Base-by-base conservation (phyloP, 176 grass and related monocot species). In the Guadua angustifolia region DNA sequence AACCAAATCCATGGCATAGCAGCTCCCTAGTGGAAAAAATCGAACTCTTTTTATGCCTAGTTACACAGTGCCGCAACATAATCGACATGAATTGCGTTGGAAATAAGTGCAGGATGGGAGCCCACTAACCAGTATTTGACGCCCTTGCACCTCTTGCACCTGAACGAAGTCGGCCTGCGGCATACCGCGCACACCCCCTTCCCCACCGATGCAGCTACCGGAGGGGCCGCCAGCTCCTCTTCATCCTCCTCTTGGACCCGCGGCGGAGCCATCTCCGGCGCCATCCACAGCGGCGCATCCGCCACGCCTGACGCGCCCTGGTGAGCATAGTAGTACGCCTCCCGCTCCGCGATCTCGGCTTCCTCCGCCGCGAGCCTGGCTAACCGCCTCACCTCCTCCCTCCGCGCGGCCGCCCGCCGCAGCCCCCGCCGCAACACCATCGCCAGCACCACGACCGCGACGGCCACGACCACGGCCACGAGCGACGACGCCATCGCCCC, bases 91-190 rank as follows among this genome's bases (percentile, higher is more conserved):
- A 90, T 73, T 78, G n/a, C 68, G 24, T 44, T 33, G 29, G 25
- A 84, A 40, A 79, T 25, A 43, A 47, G 29, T 77, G 84, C 13
- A 61, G n/a, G 80, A 70, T 39, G 52, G 33, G 15, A 75, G 45
- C 15, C 19, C 39, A 83, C 87, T 65, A 32, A 98, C 95, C 95
- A 98, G 68, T 98, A 98, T 80, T 92, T 92, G 82, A 88, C 89
- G 58, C 79, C 64, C 89, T 98, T 98, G 95, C 95, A 98, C 66
- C 76, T 76, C 63, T 88, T 84, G 77, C 95, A 98, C 33, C 95
- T 84, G 24, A 84, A 73, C 4, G 75, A 88, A 1, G 95, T 92
- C 19, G 79, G 85, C 50, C 22, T 91, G 11, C 49, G 83, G 83
- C 95, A 98, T 52, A 90, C 78, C 45, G 84, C 88, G 36, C 95